These are phyloP conservation scores for Capillidium rhysosporum DNA, from an alignment of 371 early-diverging fungal species.

Conservation along the genomic window DNA sequence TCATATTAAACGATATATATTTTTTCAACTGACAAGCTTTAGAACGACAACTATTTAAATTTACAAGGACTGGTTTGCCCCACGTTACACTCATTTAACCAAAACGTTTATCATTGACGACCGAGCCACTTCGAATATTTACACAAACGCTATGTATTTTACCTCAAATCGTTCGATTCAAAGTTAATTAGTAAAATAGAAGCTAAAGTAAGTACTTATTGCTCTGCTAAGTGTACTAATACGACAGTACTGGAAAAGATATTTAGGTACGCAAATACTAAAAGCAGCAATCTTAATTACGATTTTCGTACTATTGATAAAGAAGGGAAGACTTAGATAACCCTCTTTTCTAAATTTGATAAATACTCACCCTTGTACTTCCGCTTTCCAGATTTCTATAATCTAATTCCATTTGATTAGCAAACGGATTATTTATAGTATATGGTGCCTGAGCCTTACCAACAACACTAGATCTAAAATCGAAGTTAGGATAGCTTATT, in stretches of 20 bases:
- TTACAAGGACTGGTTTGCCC: conserved; percentile 27
- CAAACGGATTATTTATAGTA: conserved; percentile 38
- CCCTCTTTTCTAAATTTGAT: conserved; percentile 13
- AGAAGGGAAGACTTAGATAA: background rate
- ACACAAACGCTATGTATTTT: conserved; percentile 53
- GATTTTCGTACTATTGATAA: background rate
- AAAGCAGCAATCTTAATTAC: background rate
- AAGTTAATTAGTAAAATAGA: conserved; percentile 38
- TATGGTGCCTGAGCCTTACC: conserved; percentile 49
- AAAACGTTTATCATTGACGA: conserved; percentile 46
- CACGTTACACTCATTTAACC: conserved; percentile 64
- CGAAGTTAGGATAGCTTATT: conserved; percentile 38
- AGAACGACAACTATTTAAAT: conserved; percentile 29
- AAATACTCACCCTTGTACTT: conserved; percentile 45
- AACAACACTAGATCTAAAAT: conserved; percentile 44
- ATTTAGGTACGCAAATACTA: background rate
- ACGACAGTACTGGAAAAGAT: background rate
- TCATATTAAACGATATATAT: conserved; percentile 41
- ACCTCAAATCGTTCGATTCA: conserved; percentile 39
- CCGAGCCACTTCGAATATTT: conserved; percentile 53
- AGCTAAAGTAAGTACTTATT: conserved; percentile 55
- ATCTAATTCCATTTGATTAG: conserved; percentile 44
- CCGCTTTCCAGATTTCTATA: conserved; percentile 49
- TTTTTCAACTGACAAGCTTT: conserved; percentile 40
- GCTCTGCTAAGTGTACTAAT: conserved; percentile 17